Evolutionary conservation across 83 land plant species (phyloP), one percentile per base, ranked within the genome.

Genomic region (Isoetes engelmannii): DNA sequence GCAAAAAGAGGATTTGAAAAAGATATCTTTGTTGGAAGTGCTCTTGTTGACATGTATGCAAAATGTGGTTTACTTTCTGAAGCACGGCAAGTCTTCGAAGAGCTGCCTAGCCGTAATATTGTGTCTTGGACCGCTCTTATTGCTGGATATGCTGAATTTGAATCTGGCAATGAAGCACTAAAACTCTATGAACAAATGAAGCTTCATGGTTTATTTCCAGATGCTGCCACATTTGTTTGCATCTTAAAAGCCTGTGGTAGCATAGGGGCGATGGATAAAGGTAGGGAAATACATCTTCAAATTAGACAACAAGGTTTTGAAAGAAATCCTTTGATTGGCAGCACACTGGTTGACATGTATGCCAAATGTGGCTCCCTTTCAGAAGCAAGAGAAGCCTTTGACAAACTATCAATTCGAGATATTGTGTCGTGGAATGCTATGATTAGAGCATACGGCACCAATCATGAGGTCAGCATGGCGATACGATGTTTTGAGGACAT

Each of bases 351-450:
- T 6, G 43, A 41, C 44, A 41, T 41, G 43, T 62, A 62, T 62
- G 65, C 65, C 20, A 62, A 62, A 21, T 62, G 43, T 62, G 65
- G 65, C 43, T 20, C 12, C 5, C 21, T 62, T 4, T 7, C 20
- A 6, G 65, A 62, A 13, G 65, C 43, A 5, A 15, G 12, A 21
- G 44, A 62, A 20, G 43, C 44, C 12, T 62, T 62, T 62, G 65
- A 62, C 43, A 21, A 21, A 4, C 65, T 62, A 15, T n/a, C 41
- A 20, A 46, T 62, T 5, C 13, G 20, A 62, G 65, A 62, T 62
- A 5, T 62, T 6, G 65, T 62, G 5, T 41, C 43, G 20, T 62
- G 65, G 65, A 62, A 62, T 12, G 65, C 65, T 62, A 62, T 62
- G 65, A 18, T 7, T 6, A 62, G 43, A 7, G 65, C 10, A 13